Percentiles rank a stretch among this genome's conserved stretches.
Evolutionary conservation across 371 early-diverging fungal species (phyloP).

Genomic region (Mucor racemosus): DNA sequence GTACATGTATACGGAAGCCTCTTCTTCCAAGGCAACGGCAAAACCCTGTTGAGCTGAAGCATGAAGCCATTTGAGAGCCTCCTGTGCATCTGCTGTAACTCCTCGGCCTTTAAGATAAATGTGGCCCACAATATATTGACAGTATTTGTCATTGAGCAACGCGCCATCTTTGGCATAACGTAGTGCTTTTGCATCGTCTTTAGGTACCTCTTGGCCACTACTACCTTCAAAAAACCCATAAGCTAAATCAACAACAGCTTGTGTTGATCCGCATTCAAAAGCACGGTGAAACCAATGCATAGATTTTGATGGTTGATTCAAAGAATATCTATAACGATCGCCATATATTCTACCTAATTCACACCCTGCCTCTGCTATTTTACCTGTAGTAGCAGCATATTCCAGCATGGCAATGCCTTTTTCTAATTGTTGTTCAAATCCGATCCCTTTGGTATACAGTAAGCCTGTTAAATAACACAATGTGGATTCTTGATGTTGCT

Average conservation of each 20-base stretch:
- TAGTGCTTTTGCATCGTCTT: conserved; percentile 38
- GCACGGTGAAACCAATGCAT: conserved; percentile 47
- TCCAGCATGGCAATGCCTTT: conserved; percentile 31
- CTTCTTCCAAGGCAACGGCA: conserved; percentile 47
- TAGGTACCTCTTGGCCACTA: conserved; percentile 17
- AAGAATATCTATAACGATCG: conserved; percentile 45
- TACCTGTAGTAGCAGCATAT: conserved; percentile 31
- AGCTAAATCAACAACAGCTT: conserved; percentile 49
- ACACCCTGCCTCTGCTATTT: conserved; percentile 43
- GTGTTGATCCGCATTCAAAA: conserved; percentile 41
- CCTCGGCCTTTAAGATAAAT: conserved; percentile 37
- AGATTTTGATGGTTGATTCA: conserved; percentile 30
- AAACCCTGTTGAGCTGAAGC: conserved; percentile 49
- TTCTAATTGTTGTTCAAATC: conserved; percentile 29
- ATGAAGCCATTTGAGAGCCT: conserved; percentile 42
- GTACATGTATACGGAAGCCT: conserved; percentile 38
- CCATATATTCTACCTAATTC: conserved; percentile 51
- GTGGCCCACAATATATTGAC: conserved; percentile 51
- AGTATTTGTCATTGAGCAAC: conserved; percentile 43
- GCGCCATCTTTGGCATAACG: conserved; percentile 46
- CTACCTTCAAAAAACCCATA: conserved; percentile 44
- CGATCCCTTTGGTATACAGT: conserved; percentile 43
- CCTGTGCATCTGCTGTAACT: conserved; percentile 19
- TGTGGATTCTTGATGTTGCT: conserved; percentile 13
- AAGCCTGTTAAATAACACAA: conserved; percentile 43